Evolutionary conservation across 768 basidiomycete genomes (phyloP), one percentile per base, ranked within the genome.

Genomic region (Trametes sanguinea): DNA sequence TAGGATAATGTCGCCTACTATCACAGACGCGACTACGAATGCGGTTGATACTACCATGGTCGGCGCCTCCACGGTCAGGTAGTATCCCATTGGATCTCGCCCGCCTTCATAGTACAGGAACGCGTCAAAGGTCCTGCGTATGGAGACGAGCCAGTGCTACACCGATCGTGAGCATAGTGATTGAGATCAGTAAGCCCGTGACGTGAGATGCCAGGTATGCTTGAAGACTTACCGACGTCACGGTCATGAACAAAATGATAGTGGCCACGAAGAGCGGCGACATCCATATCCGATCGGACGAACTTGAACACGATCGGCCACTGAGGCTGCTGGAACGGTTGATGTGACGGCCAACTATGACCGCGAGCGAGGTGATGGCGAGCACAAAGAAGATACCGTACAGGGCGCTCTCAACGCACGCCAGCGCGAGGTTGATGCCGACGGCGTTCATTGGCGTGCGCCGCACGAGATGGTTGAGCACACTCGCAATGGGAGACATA

Each of bases 281-380:
- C 5, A 40, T 51, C 57, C 57, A 58, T 32, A 58, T 33, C 6
- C 57, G 22, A 9, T 58, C 57, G 4, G 57, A 51, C 22, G 11
- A 3, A 29, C 29, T 43, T 7, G 57, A 37, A 43, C 22, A 22
- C 22, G 22, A 22, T 8, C 48, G 57, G 10, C 37, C 57, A 27
- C 57, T 58, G 48, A 30, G 10, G 14, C 4, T 51, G 48, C 57
- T 58, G 6, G 57, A 58, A 48, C 57, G 57, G 39, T 58, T 58
- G 11, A 14, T 51, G 29, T 58, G 47, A 40, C 57, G 57, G 48
- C 57, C 57, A 39, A 58, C 57, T 29, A 58, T 47, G 48, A 58
- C 57, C 57, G 57, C 57, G 57, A 58, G 57, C 39, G 57, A 58
- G 35, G 57, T 58, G 40, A 58, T 58, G 16, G 57, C 57, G 48